Base-by-base conservation (phyloP, 2,329 filamentous ascomycete genomes). In the Colletotrichum filicis region DNA sequence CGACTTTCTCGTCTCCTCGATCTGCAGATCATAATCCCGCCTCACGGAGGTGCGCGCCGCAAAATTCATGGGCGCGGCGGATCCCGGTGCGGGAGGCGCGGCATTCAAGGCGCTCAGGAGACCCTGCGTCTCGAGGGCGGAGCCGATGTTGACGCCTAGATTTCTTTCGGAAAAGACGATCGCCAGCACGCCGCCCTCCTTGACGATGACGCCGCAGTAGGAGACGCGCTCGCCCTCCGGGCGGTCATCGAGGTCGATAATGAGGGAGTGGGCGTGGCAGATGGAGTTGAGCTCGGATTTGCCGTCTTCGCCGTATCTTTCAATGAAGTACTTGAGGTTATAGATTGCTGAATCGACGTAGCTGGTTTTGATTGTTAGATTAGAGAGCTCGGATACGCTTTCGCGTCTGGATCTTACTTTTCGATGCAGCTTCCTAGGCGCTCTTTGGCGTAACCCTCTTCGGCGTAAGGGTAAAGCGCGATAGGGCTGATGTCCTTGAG, bases 251-350 rank as follows among this genome's bases (percentile, higher is more conserved):
- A 87, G 70, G 76, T 87, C 84, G 57, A 90, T 78, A 24, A 83
- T 84, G 32, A 89, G 76, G 57, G 82, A 78, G 73, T 88, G 87
- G 2, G 82, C 80, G 28, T 79, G 74, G 75, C 80, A 82, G 74
- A 88, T 83, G 49, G 78, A 79, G 78, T 90, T 90, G 75, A 90
- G 78, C 78, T 89, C 88, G 6, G 78, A 74, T 66, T 83, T 80
- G 61, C 81, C 82, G 1, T 81, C 79, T 49, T 83, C 81, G 60
- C 83, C 86, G 64, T 84, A 79, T 5, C 71, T 79, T 2, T 78
- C 73, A 58, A 80, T 71, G 68, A 84, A 86, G 55, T 83, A 79
- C 60, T 83, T 81, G 30, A 89, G 75, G 66, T 82, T 80, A 46
- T 78, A 81, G 73, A 84, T 78, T 37, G 83, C 85, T n/a, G 80